phyloP scores from a whole-genome alignment of 768 basidiomycete genomes.

The Boletales sp. region DNA sequence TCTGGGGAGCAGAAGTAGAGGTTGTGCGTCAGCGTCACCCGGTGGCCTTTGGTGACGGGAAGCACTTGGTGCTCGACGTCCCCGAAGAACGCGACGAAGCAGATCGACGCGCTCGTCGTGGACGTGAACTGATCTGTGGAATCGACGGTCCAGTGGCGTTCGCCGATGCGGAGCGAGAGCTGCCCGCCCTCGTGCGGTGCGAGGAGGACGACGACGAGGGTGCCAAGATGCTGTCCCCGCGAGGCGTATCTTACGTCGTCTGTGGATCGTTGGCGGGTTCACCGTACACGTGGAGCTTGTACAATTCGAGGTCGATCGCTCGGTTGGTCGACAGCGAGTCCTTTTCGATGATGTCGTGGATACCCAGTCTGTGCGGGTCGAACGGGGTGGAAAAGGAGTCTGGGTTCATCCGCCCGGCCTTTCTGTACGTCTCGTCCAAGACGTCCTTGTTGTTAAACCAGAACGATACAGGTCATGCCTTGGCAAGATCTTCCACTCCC shows the following conservation, averaged over 20 bases:
- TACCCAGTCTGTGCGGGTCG: background rate
- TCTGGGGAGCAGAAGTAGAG: background rate
- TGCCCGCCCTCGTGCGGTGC: background rate
- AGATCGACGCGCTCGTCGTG: background rate
- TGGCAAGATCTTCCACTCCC: conserved; percentile 18
- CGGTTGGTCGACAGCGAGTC: background rate
- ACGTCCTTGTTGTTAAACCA: background rate
- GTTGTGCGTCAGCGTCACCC: background rate
- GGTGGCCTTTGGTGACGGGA: background rate
- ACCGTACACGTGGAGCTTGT: background rate
- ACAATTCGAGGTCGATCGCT: background rate
- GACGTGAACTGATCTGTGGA: background rate
- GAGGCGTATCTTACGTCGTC: background rate
- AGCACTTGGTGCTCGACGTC: background rate
- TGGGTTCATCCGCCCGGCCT: background rate
- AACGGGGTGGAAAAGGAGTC: background rate
- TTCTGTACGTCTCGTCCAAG: background rate
- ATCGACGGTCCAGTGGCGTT: background rate
- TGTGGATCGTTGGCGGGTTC: background rate
- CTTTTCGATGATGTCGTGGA: background rate
- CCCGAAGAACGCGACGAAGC: background rate
- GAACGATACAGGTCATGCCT: conserved; percentile 23
- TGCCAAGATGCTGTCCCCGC: background rate
- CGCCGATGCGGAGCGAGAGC: background rate
- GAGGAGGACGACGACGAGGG: background rate